A percentile compares a stretch with the other conserved stretches of the same genome.
These are phyloP conservation scores for Musa beccarii DNA, from an alignment of 176 grass and related monocot species.

Conservation along the genomic window DNA sequence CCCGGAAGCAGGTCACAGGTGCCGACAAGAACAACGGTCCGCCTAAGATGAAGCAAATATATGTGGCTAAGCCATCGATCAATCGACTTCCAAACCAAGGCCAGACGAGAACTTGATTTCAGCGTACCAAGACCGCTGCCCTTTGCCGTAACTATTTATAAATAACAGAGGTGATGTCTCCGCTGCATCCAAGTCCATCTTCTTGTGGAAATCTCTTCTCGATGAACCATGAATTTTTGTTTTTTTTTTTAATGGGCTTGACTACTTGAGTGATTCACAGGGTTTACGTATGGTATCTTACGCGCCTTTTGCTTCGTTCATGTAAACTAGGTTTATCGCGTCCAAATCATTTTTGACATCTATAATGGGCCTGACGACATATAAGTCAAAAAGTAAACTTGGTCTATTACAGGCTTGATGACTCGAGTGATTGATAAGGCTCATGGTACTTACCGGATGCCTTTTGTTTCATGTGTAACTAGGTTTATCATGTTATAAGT, in stretches of 20 bases:
- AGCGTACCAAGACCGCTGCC: background rate
- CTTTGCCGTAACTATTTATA: background rate
- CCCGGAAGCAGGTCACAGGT: constrained; percentile 43
- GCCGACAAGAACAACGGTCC: constrained; percentile 55
- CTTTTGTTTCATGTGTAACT: background rate
- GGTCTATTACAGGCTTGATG: background rate
- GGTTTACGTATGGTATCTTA: background rate
- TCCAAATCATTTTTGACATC: too few relatives aligned
- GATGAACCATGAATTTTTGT: constrained; percentile 8
- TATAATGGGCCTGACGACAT: too few relatives aligned
- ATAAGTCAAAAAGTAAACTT: too few relatives aligned
- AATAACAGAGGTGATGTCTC: background rate
- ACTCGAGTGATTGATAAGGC: background rate
- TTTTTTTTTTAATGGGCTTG: background rate
- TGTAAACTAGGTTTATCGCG: too few relatives aligned
- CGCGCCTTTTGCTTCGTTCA: too few relatives aligned
- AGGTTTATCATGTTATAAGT: background rate
- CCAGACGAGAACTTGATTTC: background rate
- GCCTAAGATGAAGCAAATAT: constrained; percentile 90
- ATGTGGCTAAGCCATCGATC: constrained; percentile 50
- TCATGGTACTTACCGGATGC: background rate
- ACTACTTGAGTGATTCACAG: background rate
- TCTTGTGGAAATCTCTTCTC: background rate
- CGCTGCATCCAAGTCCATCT: background rate
- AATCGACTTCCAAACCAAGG: background rate